Evolutionary conservation across 2,329 filamentous ascomycete genomes (phyloP), one percentile per base, ranked within the genome.

Genomic region (Aschersonia sp.): DNA sequence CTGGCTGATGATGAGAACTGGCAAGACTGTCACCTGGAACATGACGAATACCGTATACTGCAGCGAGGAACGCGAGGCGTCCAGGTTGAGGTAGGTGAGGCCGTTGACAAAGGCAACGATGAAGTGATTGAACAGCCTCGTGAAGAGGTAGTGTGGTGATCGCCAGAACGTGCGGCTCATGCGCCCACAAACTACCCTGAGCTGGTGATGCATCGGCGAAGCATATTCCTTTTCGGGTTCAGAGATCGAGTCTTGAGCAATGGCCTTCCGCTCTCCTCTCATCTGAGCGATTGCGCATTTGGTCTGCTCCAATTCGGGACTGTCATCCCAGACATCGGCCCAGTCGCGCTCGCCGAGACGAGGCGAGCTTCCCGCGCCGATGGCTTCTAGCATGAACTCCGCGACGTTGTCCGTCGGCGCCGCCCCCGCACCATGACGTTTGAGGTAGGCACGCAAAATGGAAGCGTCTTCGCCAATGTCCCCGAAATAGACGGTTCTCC

Each of bases 21-120:
- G 87, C 30, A 95, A 72, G 29, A 94, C 85, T 0, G 86, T 87
- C 46, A 88, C 79, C 62, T 94, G 87, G 76, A 95, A 95, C 62
- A 92, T 85, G 63, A 90, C 79, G 64, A 95, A 95, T 52, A 95
- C 76, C 51, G 83, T 81, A 69, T 92, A 85, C 63, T 95, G 88
- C 5, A 95, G 73, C 1, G 83, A 85, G 1, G 81, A 68, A 8
- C 83, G 77, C 2, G 83, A 87, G 57, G 88, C 67, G 58, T 90
- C 81, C 7, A 94, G 76, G 51, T 87, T 76, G 44, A 94, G 70
- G 62, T 84, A 95, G 35, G 83, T 83, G 10, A 94, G 72, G 55
- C 88, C 88, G 0, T 83, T 87, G 48, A 94, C 68, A 11, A 94
- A 59, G 1, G 85, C 82, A 53, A 94, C 85, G 51, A 80, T 76